Percentiles rank a stretch among this genome's conserved stretches.
These are phyloP conservation scores for Cytidiella melzeri DNA, from an alignment of 768 basidiomycete species.

Conservation along the genomic window DNA sequence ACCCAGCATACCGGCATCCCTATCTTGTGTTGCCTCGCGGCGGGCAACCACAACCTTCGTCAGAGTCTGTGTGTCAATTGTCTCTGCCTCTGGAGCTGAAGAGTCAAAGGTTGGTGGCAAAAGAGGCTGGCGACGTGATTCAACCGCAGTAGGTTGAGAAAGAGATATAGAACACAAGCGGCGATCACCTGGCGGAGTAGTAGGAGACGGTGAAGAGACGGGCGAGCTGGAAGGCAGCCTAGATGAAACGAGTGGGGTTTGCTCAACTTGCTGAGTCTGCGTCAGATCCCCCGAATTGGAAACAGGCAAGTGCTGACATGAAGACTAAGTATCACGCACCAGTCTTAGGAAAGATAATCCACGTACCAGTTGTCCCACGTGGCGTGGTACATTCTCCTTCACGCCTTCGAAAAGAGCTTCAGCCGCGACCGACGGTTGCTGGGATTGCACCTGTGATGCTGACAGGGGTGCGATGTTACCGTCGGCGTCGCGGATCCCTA, in stretches of 20 bases:
- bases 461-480: constrained; percentile 46
- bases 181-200: constrained; percentile 8
- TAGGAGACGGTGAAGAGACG: constrained; percentile 16
- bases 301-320: not conserved
- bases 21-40: constrained; percentile 10
- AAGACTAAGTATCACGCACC: no score
- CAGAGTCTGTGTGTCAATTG: constrained; percentile 36
- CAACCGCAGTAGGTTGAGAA: not conserved
- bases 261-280: constrained; percentile 30
- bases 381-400: constrained; percentile 44
- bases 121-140: constrained; percentile 18
- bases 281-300: constrained; percentile 5
- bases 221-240: constrained; percentile 23
- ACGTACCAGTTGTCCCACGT: constrained; percentile 54
- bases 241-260: constrained; percentile 43
- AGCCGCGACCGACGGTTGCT: constrained; percentile 8
- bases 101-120: constrained; percentile 6
- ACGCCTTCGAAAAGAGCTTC: constrained; percentile 48
- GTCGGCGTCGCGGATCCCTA: constrained; percentile 52
- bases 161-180: no score
- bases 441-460: constrained; percentile 16
- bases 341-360: no score
- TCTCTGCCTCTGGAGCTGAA: constrained; percentile 7
- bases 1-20: constrained; percentile 47
- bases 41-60: constrained; percentile 23